Evolutionary conservation across 2,329 filamentous ascomycete species (phyloP), one percentile per base, ranked within the genome.

Genomic region (Colletotrichum karsti): DNA sequence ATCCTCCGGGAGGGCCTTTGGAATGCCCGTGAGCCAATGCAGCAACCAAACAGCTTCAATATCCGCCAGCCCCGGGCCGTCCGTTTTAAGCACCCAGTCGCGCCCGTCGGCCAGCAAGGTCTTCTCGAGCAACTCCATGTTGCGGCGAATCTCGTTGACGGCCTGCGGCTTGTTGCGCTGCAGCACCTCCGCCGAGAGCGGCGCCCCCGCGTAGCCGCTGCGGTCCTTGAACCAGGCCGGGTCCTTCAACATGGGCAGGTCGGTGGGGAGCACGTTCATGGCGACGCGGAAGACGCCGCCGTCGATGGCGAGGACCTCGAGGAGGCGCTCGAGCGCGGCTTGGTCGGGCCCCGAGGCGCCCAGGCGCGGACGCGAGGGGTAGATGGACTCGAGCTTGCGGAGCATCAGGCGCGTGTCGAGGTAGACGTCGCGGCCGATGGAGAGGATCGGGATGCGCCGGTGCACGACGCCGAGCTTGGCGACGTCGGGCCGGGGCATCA

Each of bases 371-470:
- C 80, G 76, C 3, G 82, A 70, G 0, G 86, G 86, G 74, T 86
- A 88, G 37, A 86, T 79, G 1, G 80, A 72, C 73, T 93, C 89
- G 1, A 94, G 87, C 76, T 89, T 91, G 26, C 78, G 77, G 20
- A 94, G 77, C 72, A 93, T 93, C 22, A 93, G 85, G 3, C 90
- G 87, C 2, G 90, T 90, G 81, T 94, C 92, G 68, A 88, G 81
- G 80, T 93, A 93, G 46, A 94, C 80, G 74, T 92, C 88, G 6
- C 87, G 83, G 15, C 90, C 91, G 71, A 93, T 89, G 22, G 88
- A 80, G 56, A 93, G 78, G 56, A 93, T 74, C 1, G 92, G 92
- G 63, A 93, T 93, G 64, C 92, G 90, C 4, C 91, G 87, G 78
- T 94, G 91, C 7, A 82, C 80, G 61, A 93, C 83, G 26, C 89